Base-by-base conservation (phyloP, 2,329 filamentous ascomycete species). In the Thelonectria blattea region DNA sequence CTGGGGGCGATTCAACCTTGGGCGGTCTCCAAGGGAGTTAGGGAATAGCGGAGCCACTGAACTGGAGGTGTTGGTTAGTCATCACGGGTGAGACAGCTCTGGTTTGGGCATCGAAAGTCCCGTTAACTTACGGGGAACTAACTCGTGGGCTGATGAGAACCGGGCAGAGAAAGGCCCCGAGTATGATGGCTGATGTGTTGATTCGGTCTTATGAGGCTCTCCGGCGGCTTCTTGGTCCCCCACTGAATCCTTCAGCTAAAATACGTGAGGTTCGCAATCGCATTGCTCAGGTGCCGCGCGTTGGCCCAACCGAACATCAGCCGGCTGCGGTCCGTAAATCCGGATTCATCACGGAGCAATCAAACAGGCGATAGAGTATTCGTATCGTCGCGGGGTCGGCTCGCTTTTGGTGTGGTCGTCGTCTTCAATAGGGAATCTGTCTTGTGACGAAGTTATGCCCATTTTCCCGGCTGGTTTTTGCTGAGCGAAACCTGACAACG, bases 41-140 rank as follows among this genome's bases (percentile, higher is more conserved):
- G 14, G 27, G 27, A 30, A 61, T 22, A 50, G 53, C 39, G 58
- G 53, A 53, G 20, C 50, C 43, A 30, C 32, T 52, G 48, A 27
- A 30, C 32, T 52, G 48, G 32, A 45, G 51, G 51, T 52, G 58
- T 69, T 65, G 68, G 63, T 69, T 66, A 69, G 63, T 69, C 55
- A 69, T 62, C 67, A 30, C 8, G 27, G 27, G 37, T 43, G 42
- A 52, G 42, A 24, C 42, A 24, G 8, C 3, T 22, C 6, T 3
- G 42, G 11, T 30, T 30, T 30, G 5, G 27, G 6, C 4, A 30
- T 30, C 4, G 27, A 30, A 30, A 30, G 27, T 30, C 27, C 27
- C 27, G 27, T 30, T 9, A 46, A 46, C 42, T 46, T 20, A 10
- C 18, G 42, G 22, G 2, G 41, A 17, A 43, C 4, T 30, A 30